These are phyloP conservation scores for Orbilia javanica DNA, from an alignment of 2,329 filamentous ascomycete genomes.

Conservation along the genomic window DNA sequence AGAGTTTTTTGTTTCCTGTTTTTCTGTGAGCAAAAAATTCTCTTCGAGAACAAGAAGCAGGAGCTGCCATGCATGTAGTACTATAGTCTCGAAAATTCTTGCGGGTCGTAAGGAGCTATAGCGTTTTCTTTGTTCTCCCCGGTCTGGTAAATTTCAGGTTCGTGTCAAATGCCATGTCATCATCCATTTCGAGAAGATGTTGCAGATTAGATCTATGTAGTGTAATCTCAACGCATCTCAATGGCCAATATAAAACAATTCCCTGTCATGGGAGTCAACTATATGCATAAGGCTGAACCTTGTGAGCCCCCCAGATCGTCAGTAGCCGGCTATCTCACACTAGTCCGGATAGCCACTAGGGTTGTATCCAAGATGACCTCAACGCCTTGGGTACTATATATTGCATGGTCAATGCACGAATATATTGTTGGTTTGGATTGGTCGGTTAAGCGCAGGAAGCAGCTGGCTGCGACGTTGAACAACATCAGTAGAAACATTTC, in stretches of 20 bases:
- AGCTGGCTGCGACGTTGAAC: background rate
- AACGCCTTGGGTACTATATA: too few species aligned
- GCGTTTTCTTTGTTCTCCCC: conserved; percentile 2
- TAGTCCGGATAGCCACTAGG: background rate
- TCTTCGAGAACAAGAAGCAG: too few species aligned
- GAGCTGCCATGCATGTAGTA: too few species aligned
- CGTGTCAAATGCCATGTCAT: conserved; percentile 21
- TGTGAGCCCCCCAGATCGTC: background rate
- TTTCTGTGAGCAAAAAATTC: too few species aligned
- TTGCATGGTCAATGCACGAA: conserved; percentile 2
- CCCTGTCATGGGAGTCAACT: background rate
- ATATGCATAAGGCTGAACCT: conserved; percentile 18
- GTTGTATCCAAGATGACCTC: background rate
- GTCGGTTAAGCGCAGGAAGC: background rate
- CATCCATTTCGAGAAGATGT: background rate
- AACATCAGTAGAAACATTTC: background rate
- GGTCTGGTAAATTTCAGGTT: background rate
- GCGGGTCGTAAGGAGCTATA: too few species aligned
- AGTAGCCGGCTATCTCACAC: background rate
- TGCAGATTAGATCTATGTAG: background rate
- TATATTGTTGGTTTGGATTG: background rate
- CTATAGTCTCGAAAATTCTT: too few species aligned
- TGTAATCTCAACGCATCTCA: background rate
- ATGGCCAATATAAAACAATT: background rate
- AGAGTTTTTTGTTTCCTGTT: background rate